Evolutionary conservation across 352 stramenopile species (phyloP).

Genomic region (Pythium brassicae): DNA sequence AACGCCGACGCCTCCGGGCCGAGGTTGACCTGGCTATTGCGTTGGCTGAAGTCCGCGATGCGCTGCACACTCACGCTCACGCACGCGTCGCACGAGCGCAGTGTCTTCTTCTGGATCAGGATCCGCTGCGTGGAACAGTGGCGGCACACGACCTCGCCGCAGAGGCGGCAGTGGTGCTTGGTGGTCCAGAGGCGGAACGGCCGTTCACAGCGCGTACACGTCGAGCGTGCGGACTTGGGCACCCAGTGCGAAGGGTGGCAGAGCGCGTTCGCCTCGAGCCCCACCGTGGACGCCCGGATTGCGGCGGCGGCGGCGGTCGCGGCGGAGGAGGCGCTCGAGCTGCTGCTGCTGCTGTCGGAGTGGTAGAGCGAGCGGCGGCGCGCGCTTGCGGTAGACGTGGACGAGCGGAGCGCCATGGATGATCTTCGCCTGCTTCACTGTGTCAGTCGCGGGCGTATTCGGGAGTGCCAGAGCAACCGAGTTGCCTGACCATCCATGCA

Average conservation of each 20-base stretch:
- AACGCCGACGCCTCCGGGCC: conserved; percentile 15
- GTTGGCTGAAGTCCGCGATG: conserved; percentile 33
- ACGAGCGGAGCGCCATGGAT: no score
- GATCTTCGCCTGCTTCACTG: no score
- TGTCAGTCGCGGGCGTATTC: no score
- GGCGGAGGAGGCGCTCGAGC: no score
- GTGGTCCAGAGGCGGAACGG: conserved; percentile 54
- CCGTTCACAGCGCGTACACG: conserved; percentile 62
- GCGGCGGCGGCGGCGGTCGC: no score
- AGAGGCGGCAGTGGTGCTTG: conserved; percentile 80
- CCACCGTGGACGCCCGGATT: conserved; percentile 37
- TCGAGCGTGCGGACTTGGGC: conserved; percentile 58
- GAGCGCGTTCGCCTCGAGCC: conserved; percentile 60
- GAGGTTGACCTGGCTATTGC: conserved; percentile 33
- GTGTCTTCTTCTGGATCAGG: conserved; percentile 64
- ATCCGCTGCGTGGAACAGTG: conserved; percentile 71
- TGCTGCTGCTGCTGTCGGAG: no score
- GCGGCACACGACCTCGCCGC: conserved; percentile 72
- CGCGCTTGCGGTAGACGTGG: no score
- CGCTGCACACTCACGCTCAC: conserved; percentile 55
- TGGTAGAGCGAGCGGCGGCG: no score
- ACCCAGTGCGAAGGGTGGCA: conserved; percentile 75
- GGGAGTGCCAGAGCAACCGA: no score
- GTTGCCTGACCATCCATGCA: no score
- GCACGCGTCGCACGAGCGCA: conserved; percentile 75